Evolutionary conservation across 306 rosid genomes (phyloP).

Genomic region (Rosa rugosa): DNA sequence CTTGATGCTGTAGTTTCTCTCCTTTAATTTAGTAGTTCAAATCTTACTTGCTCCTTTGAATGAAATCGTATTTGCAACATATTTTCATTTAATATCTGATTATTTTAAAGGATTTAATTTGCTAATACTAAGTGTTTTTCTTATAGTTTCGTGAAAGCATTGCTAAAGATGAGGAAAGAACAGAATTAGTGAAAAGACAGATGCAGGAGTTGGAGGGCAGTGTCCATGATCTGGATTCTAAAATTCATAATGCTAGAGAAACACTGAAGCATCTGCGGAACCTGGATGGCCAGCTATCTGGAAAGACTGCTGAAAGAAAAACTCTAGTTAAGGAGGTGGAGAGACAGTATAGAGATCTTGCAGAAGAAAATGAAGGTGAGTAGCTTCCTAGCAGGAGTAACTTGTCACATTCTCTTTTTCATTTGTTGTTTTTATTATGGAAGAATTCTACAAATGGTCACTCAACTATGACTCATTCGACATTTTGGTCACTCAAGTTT

Average conservation of each 20-base stretch:
- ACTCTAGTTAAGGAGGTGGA: conserved; percentile 61
- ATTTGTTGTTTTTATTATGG: too few species aligned
- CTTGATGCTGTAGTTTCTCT: not conserved
- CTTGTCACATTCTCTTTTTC: too few species aligned
- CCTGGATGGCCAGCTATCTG: conserved; percentile 62
- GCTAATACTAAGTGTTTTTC: conserved; percentile 17
- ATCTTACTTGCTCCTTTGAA: not conserved
- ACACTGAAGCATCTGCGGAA: conserved; percentile 55
- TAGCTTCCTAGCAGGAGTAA: conserved; percentile 10
- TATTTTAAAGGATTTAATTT: conserved; percentile 2
- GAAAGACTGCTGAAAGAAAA: conserved; percentile 63
- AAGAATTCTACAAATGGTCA: too few species aligned
- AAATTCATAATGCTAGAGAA: conserved; percentile 51
- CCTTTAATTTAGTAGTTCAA: not conserved
- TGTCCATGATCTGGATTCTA: conserved; percentile 54
- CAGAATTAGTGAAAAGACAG: conserved; percentile 54
- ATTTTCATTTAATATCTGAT: not conserved
- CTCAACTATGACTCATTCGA: too few species aligned
- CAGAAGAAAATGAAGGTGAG: conserved; percentile 76
- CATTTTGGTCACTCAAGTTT: too few species aligned
- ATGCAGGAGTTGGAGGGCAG: conserved; percentile 68
- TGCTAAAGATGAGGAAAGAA: conserved; percentile 74
- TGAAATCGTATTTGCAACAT: not conserved
- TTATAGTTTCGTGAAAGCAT: conserved; percentile 87
- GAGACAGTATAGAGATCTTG: conserved; percentile 64